phyloP scores from a whole-genome alignment of 768 basidiomycete genomes.

The Trametes elegans region DNA sequence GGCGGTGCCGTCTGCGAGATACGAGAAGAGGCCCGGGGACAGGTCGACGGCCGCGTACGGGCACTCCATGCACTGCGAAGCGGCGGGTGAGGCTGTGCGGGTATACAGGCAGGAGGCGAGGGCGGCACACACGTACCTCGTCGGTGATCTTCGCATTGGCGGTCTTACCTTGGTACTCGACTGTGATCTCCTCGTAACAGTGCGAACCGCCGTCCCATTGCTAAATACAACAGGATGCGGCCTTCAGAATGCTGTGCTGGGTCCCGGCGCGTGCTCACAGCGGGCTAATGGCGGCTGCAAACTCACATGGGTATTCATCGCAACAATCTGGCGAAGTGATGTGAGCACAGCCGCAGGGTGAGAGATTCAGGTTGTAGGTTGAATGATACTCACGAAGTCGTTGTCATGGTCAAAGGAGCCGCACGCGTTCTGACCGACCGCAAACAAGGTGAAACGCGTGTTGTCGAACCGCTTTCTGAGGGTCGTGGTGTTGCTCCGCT shows the following conservation, averaged over 20 bases:
- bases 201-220: slow-evolving; percentile 52
- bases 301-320: slow-evolving; percentile 34
- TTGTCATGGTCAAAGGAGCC: slow-evolving; percentile 16
- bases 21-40: slow-evolving; percentile 53
- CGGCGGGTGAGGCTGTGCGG: neutral
- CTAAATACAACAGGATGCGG: too few species aligned
- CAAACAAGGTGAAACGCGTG: slow-evolving; percentile 20
- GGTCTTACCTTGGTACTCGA: slow-evolving; percentile 56
- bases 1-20: slow-evolving; percentile 40
- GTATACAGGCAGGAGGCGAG: neutral
- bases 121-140: slow-evolving; percentile 39
- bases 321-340: slow-evolving; percentile 47
- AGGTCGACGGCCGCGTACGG: slow-evolving; percentile 61
- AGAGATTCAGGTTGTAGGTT: neutral
- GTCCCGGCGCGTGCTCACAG: neutral
- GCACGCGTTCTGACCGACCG: slow-evolving; percentile 20
- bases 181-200: slow-evolving; percentile 62
- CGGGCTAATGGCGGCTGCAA: neutral
- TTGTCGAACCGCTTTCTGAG: slow-evolving; percentile 18
- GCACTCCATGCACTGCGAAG: slow-evolving; percentile 59
- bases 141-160: slow-evolving; percentile 60
- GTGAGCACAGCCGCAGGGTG: neutral
- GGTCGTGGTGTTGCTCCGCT: neutral
- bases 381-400: slow-evolving; percentile 17
- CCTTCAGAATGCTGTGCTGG: too few species aligned